These are phyloP conservation scores for Fusarium verrucosum DNA, from an alignment of 2,329 filamentous ascomycete genomes.

Conservation along the genomic window DNA sequence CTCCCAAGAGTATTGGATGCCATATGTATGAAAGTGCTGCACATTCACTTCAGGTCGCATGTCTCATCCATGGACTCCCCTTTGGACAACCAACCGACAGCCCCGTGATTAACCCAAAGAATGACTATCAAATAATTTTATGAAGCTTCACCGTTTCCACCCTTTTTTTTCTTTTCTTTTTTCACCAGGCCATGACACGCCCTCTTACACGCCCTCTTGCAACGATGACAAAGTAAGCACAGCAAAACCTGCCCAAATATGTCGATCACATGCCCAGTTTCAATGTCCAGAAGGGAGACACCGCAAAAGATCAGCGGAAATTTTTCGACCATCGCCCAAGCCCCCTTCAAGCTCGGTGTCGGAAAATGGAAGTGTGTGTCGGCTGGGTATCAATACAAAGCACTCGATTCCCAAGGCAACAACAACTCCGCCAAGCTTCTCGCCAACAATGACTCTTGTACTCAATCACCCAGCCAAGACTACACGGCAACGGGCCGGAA, in stretches of 20 bases:
- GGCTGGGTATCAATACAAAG: not conserved
- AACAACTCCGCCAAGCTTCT: not conserved
- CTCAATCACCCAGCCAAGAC: not conserved
- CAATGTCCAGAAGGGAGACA: not conserved
- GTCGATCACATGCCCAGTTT: not conserved
- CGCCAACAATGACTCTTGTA: not conserved
- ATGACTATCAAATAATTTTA: not conserved
- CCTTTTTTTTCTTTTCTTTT: too few species aligned
- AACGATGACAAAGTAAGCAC: not conserved
- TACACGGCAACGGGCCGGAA: not conserved
- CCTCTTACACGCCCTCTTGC: not conserved
- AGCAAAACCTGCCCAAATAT: not conserved
- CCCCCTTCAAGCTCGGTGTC: not conserved
- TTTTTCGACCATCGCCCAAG: not conserved
- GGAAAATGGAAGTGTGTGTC: slow-evolving; percentile 1
- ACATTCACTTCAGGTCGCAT: not conserved
- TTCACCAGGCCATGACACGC: not conserved
- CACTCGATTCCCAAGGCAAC: not conserved
- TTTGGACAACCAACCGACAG: not conserved
- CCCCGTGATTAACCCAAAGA: not conserved
- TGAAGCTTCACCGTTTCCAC: not conserved
- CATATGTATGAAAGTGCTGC: not conserved
- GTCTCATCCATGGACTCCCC: not conserved
- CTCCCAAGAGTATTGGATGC: not conserved
- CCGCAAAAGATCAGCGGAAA: not conserved